These are phyloP conservation scores for Monascus ruber DNA, from an alignment of 2,329 filamentous ascomycete species.

Conservation along the genomic window DNA sequence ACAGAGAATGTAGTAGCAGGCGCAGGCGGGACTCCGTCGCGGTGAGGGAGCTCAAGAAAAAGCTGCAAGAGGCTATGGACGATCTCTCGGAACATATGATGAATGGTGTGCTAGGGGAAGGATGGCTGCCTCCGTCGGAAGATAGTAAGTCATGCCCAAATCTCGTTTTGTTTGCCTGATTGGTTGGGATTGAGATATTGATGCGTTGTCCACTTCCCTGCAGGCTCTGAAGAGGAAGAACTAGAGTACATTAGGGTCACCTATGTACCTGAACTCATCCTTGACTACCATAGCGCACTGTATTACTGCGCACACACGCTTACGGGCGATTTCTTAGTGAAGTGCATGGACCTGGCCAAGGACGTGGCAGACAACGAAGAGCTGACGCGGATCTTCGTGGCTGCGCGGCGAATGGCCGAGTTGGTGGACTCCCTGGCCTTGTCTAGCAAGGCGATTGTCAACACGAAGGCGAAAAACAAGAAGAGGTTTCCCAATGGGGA, in stretches of 20 bases:
- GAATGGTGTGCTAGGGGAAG: constrained; percentile 47
- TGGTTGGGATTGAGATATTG: constrained; percentile 1
- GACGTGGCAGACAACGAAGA: constrained; percentile 62
- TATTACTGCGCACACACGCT: constrained; percentile 67
- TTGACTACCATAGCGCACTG: constrained; percentile 72
- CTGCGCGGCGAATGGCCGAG: constrained; percentile 59
- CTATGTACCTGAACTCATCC: constrained; percentile 75
- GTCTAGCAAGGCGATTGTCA: constrained; percentile 60
- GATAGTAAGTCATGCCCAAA: constrained; percentile 39
- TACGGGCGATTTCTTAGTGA: constrained; percentile 63
- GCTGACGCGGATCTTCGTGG: constrained; percentile 53
- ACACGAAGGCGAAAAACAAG: constrained; percentile 34
- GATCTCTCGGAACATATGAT: constrained; percentile 49
- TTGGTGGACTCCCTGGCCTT: constrained; percentile 65
- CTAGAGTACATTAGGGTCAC: constrained; percentile 56
- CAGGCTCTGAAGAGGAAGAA: constrained; percentile 48
- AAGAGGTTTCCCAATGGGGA: constrained; percentile 29
- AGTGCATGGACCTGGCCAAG: constrained; percentile 77
- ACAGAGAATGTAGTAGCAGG: constrained; percentile 12
- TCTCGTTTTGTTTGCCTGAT: not conserved
- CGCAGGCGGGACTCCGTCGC: constrained; percentile 23
- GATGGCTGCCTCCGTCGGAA: constrained; percentile 49
- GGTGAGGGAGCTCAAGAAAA: constrained; percentile 42
- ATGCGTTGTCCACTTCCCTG: constrained; percentile 5
- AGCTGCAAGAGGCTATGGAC: constrained; percentile 46